Evolutionary conservation across 2,329 filamentous ascomycete genomes (phyloP), one percentile per base, ranked within the genome.

Genomic region (Thelonectria discophora): DNA sequence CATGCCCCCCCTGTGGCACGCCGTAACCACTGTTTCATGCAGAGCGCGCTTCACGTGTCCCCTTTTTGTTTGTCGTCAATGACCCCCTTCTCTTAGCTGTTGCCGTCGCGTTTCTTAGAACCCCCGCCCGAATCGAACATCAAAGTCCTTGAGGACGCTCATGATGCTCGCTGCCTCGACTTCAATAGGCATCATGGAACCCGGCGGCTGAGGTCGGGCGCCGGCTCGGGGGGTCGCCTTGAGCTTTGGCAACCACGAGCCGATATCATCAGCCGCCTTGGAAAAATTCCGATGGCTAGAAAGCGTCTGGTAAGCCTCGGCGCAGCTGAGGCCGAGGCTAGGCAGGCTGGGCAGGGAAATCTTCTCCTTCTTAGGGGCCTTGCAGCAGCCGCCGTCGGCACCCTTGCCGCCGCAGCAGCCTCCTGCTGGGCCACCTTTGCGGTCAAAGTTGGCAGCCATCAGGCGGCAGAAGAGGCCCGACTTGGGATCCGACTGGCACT

Each of bases 141-240:
- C 91, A 77, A 94, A 94, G 65, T 91, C 89, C 75, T 91, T 91
- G 62, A 94, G 78, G n/a, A 93, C 91, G 43, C 89, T 90, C 91
- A 94, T 93, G 56, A 94, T 92, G 75, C 90, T 93, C 1, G 91
- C 91, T 7, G 91, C 90, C 77, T 94, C 91, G 15, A 94, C 90
- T 74, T 94, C 91, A 69, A 93, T 88, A 1, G 90, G 88, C 43
- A 84, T 83, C 57, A 80, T 80, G 63, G 78, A 77, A 55, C 74
- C 75, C 56, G 74, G 72, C 52, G 77, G 57, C 30, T 68, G 59
- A 72, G 70, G 69, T 64, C 64, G 70, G 63, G 62, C 45, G 10
- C 70, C 68, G 3, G 62, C 68, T 47, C 77, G 74, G 2, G 83
- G 83, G 0, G 84, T 83, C 17, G 89, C 88, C 72, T 87, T 86